These are phyloP conservation scores for Ziziphus jujuba DNA, from an alignment of 306 rosid genomes.

Conservation along the genomic window DNA sequence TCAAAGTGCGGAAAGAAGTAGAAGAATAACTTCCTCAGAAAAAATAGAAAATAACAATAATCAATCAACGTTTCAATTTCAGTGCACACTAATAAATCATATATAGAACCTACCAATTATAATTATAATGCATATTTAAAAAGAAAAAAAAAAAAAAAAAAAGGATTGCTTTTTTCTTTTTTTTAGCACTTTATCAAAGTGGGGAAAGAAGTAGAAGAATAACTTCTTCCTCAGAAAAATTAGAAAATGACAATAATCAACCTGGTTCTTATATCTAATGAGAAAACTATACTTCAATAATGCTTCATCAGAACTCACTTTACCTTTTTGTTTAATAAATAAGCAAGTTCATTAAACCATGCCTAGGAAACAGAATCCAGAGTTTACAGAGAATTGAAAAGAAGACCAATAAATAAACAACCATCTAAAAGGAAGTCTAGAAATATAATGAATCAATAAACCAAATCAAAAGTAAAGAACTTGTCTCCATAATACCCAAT, in stretches of 20 bases:
- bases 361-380: neutral
- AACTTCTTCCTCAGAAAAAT: neutral
- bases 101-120: slow-evolving; percentile 5
- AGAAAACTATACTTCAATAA: neutral
- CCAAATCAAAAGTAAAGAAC: neutral
- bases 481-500: neutral
- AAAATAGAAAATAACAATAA: too few species aligned
- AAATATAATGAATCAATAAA: too few species aligned
- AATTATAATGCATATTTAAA: neutral
- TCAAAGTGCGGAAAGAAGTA: neutral
- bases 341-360: neutral
- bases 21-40: neutral
- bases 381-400: too few species aligned
- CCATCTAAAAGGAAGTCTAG: neutral
- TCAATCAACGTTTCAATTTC: too few species aligned
- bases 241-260: too few species aligned
- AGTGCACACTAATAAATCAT: neutral
- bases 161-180: neutral
- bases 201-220: neutral
- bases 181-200: slow-evolving; percentile 1
- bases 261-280: too few species aligned
- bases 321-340: neutral
- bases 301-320: neutral
- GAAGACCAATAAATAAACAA: neutral
- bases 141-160: neutral